phyloP scores from a whole-genome alignment of 345 rosid species.

The Eutrema yunnanense region DNA sequence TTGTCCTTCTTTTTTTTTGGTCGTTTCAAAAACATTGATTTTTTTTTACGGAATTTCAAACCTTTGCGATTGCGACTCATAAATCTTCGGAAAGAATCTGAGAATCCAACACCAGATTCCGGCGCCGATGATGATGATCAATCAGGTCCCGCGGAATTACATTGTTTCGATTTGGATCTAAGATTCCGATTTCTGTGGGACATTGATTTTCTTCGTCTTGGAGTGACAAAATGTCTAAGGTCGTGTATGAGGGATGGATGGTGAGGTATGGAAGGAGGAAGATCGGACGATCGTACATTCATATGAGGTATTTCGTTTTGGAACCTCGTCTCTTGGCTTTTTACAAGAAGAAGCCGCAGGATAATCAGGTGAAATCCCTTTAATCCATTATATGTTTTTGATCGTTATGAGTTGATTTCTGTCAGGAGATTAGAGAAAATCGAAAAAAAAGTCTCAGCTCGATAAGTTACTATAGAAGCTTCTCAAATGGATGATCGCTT shows the following conservation, averaged over 20 bases:
- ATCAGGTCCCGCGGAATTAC: background rate
- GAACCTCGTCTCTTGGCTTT: constrained; percentile 91
- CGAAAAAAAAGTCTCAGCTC: background rate
- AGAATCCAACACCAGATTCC: constrained; percentile 20
- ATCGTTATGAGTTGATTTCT: background rate
- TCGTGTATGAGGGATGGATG: constrained; percentile 99
- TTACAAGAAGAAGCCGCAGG: constrained; percentile 95
- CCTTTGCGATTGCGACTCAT: background rate
- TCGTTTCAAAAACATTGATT: background rate
- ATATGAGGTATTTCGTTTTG: constrained; percentile 93
- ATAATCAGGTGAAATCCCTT: constrained; percentile 58
- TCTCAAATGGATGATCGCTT: background rate
- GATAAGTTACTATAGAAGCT: background rate
- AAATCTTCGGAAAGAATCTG: constrained; percentile 6
- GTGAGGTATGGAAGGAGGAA: constrained; percentile 95
- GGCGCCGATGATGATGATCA: constrained; percentile 2
- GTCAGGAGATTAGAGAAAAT: background rate
- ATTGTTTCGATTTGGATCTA: constrained; percentile 19
- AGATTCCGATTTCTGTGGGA: constrained; percentile 16
- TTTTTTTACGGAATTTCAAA: background rate
- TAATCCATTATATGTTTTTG: background rate
- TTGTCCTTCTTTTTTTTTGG: too few species aligned
- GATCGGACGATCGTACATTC: constrained; percentile 95
- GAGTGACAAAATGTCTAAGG: constrained; percentile 51
- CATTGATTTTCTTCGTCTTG: background rate